A percentile compares a stretch with the other conserved stretches of the same genome.
These are phyloP conservation scores for Albizia julibrissin DNA, from an alignment of 306 rosid species.

Conservation along the genomic window DNA sequence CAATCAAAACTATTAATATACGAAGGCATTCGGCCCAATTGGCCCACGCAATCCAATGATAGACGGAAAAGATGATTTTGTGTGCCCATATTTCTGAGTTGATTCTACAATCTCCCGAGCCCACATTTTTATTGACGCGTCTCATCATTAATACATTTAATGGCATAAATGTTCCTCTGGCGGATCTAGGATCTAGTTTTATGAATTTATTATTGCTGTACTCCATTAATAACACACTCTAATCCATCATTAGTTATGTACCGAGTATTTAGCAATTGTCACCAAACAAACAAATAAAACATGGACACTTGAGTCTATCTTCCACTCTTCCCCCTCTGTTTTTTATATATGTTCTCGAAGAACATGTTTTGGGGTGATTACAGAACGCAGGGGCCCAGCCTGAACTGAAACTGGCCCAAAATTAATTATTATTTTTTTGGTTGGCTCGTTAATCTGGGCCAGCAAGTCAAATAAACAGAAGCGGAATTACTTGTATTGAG, in stretches of 20 bases:
- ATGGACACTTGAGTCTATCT: not conserved
- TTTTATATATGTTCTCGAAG: not conserved
- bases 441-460: not conserved
- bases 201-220: not conserved
- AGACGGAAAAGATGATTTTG: not conserved
- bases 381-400: not conserved
- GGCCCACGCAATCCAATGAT: not conserved
- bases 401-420: not conserved
- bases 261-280: not conserved
- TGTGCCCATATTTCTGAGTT: not conserved
- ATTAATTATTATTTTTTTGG: too few relatives aligned
- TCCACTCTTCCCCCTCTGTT: not conserved
- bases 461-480: too few relatives aligned
- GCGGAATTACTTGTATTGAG: too few relatives aligned
- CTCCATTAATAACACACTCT: not conserved
- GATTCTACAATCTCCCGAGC: not conserved
- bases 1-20: not conserved
- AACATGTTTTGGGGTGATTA: not conserved
- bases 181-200: not conserved
- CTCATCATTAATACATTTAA: not conserved
- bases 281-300: not conserved
- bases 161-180: not conserved
- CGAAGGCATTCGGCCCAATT: not conserved
- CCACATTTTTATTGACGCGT: not conserved
- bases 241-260: not conserved